Base-by-base conservation (phyloP, 108 stramenopile species). In the Cyclostephanos invisitatus region DNA sequence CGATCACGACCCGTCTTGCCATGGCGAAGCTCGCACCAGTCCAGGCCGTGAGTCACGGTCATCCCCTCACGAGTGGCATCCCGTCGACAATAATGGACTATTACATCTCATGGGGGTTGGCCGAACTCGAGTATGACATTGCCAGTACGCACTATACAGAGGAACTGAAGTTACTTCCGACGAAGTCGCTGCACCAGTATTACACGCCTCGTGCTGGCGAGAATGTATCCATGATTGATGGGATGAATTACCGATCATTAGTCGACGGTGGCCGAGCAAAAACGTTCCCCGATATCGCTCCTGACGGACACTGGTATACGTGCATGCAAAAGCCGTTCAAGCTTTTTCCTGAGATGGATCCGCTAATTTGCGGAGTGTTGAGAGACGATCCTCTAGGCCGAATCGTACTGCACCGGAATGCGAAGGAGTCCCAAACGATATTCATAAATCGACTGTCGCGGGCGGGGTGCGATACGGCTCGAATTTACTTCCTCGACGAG, bases 321-420 rank as follows among this genome's bases (percentile, higher is more conserved):
- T 72, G 70, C 50, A 81, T 81, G 80, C 74, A 81, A 53, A 81
- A 81, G 27, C 80, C 80, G 28, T 67, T 67, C 58, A 81, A 81
- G 57, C 57, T 76, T 18, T 46, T 50, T 14, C 80, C 74, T 3
- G 80, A 81, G 49, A 40, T 81, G 14, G 80, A 81, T 64, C 29
- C 35, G 28, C 56, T 81, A 15, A 20, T 81, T n/a, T 81, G 80
- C 35, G 74, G 70, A 8, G 36, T 81, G 20, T 55, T 81, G 12
- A 22, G 29, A 17, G 40, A 76, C 8, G 80, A 81, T 60, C 64
- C 64, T 0, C 8, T 57, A 7, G 51, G 51, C 20, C 5, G 24
- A n/a, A 4, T 53, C 20, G 20, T 53, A 1, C 7, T 53, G 22
- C 51, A 53, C 51, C 17, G 22, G 4, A 18, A 5, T 7, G 20